Evolutionary conservation across 2,329 filamentous ascomycete species (phyloP).

Genomic region (Colletotrichum sp.): DNA sequence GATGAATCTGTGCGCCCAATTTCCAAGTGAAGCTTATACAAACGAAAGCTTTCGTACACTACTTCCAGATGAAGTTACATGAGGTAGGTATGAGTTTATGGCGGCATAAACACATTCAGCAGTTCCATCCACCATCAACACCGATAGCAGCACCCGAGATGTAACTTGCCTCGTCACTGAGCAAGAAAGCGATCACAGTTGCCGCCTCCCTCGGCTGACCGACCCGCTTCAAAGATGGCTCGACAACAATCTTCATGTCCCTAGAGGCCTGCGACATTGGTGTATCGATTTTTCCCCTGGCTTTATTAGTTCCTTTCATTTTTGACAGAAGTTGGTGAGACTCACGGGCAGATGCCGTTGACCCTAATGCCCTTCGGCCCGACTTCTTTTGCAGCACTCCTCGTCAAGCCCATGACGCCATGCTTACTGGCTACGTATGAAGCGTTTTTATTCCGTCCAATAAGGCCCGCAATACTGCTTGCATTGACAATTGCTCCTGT

Average conservation of each 20-base stretch:
- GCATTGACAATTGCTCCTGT: conserved; percentile 54
- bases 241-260: conserved; percentile 13
- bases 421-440: conserved; percentile 36
- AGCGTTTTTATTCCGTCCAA: conserved; percentile 34
- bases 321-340: neutral
- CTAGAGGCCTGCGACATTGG: conserved; percentile 29
- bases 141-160: neutral
- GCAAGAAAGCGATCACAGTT: conserved; percentile 24
- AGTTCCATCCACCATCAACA: neutral
- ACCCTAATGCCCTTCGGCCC: conserved; percentile 29
- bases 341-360: conserved; percentile 34
- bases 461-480: conserved; percentile 44
- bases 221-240: conserved; percentile 25
- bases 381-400: conserved; percentile 34
- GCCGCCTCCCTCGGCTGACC: conserved; percentile 33
- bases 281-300: conserved; percentile 32
- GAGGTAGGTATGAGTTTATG: neutral
- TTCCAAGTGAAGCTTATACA: neutral
- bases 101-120: neutral
- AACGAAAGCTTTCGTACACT: neutral
- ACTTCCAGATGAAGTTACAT: neutral
- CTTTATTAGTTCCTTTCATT: neutral
- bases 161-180: neutral
- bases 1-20: neutral
- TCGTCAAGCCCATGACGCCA: conserved; percentile 33